phyloP scores from a whole-genome alignment of 2,329 filamentous ascomycete species.

The Pseudogymnoascus pannorum region DNA sequence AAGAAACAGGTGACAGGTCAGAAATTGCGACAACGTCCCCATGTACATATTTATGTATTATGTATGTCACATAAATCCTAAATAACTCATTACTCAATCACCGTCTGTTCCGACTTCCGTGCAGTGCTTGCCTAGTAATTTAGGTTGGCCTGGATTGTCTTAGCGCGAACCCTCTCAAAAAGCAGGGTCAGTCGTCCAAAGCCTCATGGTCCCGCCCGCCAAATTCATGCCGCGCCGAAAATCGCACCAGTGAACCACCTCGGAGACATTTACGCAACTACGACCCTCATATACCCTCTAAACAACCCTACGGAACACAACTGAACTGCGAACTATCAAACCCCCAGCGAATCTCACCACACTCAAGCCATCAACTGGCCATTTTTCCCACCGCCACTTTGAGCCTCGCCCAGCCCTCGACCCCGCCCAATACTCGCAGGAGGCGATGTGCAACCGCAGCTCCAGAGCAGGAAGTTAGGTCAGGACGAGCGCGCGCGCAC shows the following conservation, averaged over 20 bases:
- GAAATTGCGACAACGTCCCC: not conserved
- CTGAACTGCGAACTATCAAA: not conserved
- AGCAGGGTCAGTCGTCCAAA: constrained; percentile 5
- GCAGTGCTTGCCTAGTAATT: not conserved
- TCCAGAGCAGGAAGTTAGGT: constrained; percentile 1
- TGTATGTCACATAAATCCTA: not conserved
- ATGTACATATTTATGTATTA: not conserved
- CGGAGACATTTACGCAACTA: not conserved
- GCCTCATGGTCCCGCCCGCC: constrained; percentile 6
- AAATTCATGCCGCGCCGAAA: constrained; percentile 7
- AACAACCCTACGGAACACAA: not conserved
- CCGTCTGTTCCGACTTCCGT: not conserved
- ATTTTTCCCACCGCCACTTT: not conserved
- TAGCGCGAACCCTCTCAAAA: not conserved
- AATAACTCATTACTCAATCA: not conserved
- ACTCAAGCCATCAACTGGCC: not conserved
- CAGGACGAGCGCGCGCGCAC: constrained; percentile 5
- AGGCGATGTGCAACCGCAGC: constrained; percentile 5
- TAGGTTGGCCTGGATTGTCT: not conserved
- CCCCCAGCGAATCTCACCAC: not conserved
- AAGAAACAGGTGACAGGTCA: not conserved
- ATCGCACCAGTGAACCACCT: not conserved
- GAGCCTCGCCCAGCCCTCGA: constrained; percentile 4
- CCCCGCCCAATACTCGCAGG: constrained; percentile 1
- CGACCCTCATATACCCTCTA: not conserved